Conservation (phyloP, 78 protist species). For the Capsaspora owczarzaki region DNA sequence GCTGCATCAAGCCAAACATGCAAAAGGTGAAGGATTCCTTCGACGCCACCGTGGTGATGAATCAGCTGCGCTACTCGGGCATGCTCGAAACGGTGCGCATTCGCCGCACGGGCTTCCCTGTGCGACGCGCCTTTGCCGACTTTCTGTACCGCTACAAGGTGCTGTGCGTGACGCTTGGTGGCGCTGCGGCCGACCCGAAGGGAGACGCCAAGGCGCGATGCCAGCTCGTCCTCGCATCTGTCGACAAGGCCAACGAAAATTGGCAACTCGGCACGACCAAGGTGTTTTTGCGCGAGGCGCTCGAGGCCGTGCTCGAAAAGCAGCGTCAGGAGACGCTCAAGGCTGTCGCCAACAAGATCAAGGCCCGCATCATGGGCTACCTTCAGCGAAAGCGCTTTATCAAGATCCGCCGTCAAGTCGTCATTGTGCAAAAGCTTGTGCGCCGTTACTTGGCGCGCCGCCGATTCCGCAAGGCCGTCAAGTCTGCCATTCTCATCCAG, state of each 20-base stretch:
- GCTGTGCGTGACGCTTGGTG: neutral
- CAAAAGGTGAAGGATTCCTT: neutral
- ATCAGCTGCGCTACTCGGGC: neutral
- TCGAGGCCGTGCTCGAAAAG: neutral
- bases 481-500: neutral
- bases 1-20: constrained; percentile 4
- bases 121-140: neutral
- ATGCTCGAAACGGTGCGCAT: constrained; percentile 3
- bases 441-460: neutral
- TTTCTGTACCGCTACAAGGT: constrained; percentile 27
- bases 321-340: neutral
- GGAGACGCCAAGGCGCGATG: neutral
- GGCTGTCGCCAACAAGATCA: neutral
- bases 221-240: no score
- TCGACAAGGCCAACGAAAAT: neutral
- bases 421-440: neutral
- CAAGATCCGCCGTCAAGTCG: neutral
- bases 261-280: constrained; percentile 21
- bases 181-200: neutral
- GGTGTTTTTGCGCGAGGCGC: constrained; percentile 16
- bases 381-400: neutral
- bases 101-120: constrained; percentile 60
- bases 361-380: neutral
- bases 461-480: neutral
- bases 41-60: neutral